phyloP scores from a whole-genome alignment of 345 rosid species.

The Eutrema heterophyllum region DNA sequence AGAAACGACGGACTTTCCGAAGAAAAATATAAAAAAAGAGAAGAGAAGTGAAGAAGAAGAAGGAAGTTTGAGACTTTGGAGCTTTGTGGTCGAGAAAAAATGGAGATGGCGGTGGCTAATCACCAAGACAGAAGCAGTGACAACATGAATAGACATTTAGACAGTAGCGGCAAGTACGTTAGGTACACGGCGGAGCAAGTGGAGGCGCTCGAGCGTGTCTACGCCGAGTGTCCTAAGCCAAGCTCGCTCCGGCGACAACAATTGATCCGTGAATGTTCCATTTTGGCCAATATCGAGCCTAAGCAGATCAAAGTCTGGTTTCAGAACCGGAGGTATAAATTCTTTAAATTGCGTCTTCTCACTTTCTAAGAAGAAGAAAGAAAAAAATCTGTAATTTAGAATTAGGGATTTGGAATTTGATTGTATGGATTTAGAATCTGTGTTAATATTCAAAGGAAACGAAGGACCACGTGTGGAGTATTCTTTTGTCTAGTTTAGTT shows the following conservation, averaged over 20 bases:
- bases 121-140: slow-evolving; percentile 75
- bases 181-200: slow-evolving; percentile 35
- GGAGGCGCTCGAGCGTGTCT: slow-evolving; percentile 32
- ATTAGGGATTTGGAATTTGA: not conserved
- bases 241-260: slow-evolving; percentile 93
- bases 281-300: slow-evolving; percentile 88
- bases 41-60: not conserved
- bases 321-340: slow-evolving; percentile 80
- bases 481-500: not conserved
- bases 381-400: not conserved
- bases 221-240: slow-evolving; percentile 92
- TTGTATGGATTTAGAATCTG: not conserved
- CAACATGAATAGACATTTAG: slow-evolving; percentile 71
- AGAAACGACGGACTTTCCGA: slow-evolving; percentile 44
- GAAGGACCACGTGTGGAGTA: slow-evolving; percentile 12
- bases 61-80: slow-evolving; percentile 22
- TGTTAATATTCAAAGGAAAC: not conserved
- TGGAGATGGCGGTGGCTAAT: slow-evolving; percentile 82
- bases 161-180: slow-evolving; percentile 79
- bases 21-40: slow-evolving; percentile 16
- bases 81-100: slow-evolving; percentile 16
- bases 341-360: not conserved
- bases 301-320: slow-evolving; percentile 99
- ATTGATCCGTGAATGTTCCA: slow-evolving; percentile 91
- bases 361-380: not conserved